Percentiles rank a stretch among this genome's conserved stretches.
Evolutionary conservation across 1,139 yeast genomes (phyloP).

Genomic region (Yamadazyma mexicana): DNA sequence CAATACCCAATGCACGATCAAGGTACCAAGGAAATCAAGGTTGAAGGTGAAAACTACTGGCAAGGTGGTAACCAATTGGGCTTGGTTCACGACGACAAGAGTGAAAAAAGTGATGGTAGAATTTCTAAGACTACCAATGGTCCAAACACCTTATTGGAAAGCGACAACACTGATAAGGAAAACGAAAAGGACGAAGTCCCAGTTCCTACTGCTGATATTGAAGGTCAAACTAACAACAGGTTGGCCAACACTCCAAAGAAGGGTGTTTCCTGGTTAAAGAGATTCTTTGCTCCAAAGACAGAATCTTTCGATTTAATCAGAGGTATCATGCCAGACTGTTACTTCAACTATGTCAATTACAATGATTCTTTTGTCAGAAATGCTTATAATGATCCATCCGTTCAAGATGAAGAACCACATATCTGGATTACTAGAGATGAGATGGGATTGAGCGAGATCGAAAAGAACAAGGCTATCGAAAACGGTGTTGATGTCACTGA

Average conservation of each 20-base stretch:
- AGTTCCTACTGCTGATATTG: background rate
- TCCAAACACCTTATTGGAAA: constrained; percentile 4
- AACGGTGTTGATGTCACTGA: constrained; percentile 59
- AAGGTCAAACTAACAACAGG: background rate
- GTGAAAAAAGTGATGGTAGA: constrained; percentile 4
- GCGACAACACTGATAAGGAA: constrained; percentile 12
- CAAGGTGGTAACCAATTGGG: constrained; percentile 47
- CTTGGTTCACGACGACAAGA: constrained; percentile 19
- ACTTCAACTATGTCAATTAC: constrained; percentile 45
- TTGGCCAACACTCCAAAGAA: constrained; percentile 13
- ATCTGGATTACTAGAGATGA: constrained; percentile 72
- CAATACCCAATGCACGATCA: constrained; percentile 60
- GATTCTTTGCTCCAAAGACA: constrained; percentile 42
- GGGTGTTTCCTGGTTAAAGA: constrained; percentile 31
- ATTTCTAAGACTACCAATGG: constrained; percentile 3
- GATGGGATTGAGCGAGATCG: constrained; percentile 65
- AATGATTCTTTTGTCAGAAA: constrained; percentile 38
- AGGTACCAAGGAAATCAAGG: constrained; percentile 57
- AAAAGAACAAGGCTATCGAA: constrained; percentile 57
- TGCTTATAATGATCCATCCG: constrained; percentile 71
- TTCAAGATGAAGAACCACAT: constrained; percentile 59
- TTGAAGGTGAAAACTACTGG: constrained; percentile 55
- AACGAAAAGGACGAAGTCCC: constrained; percentile 15
- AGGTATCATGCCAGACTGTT: constrained; percentile 37
- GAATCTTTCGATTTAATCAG: constrained; percentile 42